Conservation (phyloP, 2,329 filamentous ascomycete genomes). For the Penicillium vulpinum region DNA sequence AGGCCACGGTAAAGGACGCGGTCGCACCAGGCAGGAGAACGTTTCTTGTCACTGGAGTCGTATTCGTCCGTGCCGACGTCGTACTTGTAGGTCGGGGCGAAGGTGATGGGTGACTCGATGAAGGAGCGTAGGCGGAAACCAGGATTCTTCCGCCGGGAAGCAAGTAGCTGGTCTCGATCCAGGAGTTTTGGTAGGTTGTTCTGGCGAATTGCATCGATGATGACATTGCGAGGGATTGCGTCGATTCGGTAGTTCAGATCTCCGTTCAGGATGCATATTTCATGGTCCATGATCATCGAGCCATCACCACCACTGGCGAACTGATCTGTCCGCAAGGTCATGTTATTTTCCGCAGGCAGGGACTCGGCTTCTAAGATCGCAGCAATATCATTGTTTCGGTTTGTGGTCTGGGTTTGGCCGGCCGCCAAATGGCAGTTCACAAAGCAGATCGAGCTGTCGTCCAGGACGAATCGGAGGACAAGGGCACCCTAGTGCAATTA, state of each 20-base stretch:
- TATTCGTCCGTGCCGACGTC: conserved; percentile 94
- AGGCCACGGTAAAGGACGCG: conserved; percentile 81
- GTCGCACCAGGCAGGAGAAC: conserved; percentile 95
- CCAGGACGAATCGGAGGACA: conserved; percentile 85
- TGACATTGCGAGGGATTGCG: conserved; percentile 90
- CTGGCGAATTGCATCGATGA: conserved; percentile 78
- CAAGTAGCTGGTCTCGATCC: conserved; percentile 88
- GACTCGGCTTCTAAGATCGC: conserved; percentile 79
- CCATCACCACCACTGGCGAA: conserved; percentile 93
- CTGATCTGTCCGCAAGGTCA: conserved; percentile 68
- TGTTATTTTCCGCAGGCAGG: conserved; percentile 71
- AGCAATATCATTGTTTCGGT: conserved; percentile 89
- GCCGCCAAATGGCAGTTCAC: conserved; percentile 97
- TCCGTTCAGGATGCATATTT: conserved; percentile 94
- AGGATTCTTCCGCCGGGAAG: conserved; percentile 84
- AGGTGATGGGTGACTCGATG: conserved; percentile 84
- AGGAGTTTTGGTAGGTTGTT: conserved; percentile 83
- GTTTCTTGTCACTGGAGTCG: conserved; percentile 90
- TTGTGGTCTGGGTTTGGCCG: conserved; percentile 83
- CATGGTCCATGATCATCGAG: conserved; percentile 91
- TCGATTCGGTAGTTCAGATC: conserved; percentile 99
- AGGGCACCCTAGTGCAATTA: conserved; percentile 66
- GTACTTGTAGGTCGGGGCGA: conserved; percentile 97
- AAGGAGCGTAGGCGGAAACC: conserved; percentile 87
- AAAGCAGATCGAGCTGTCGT: conserved; percentile 93